Percentiles rank a stretch among this genome's conserved stretches.
Conservation (phyloP, 1,284 basidiomycete genomes). For the Boletus sp. region DNA sequence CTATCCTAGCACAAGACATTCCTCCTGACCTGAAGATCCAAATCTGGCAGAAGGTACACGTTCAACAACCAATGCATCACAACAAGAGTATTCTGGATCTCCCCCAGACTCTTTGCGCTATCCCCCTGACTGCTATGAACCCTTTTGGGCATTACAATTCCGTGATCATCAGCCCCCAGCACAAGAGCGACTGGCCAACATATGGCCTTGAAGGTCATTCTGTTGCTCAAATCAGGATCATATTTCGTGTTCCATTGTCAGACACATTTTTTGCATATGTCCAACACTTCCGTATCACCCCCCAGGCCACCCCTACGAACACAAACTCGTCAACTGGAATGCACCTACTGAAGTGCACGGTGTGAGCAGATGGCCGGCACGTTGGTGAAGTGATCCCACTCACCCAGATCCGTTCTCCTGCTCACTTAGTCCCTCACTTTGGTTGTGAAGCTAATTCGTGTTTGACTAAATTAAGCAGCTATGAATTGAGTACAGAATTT, state of each 20-base stretch:
- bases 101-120: no score
- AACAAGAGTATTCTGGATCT: no score
- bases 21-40: no score
- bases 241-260: not conserved
- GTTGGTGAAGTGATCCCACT: not conserved
- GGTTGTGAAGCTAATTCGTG: not conserved
- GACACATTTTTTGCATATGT: not conserved
- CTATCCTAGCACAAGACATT: no score
- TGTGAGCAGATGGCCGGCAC: not conserved
- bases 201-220: not conserved
- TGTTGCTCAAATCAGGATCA: not conserved
- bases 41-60: no score
- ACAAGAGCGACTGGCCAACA: not conserved
- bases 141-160: not conserved
- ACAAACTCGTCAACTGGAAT: not conserved
- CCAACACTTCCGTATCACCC: not conserved
- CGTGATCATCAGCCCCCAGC: not conserved
- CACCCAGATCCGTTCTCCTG: not conserved
- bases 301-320: no score
- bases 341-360: not conserved
- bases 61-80: no score
- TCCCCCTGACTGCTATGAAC: not conserved
- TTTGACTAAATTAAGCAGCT: conserved; percentile 3
- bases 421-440: conserved; percentile 6
- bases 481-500: conserved; percentile 2